phyloP scores from a whole-genome alignment of 306 rosid genomes.

The Quercus ilex region DNA sequence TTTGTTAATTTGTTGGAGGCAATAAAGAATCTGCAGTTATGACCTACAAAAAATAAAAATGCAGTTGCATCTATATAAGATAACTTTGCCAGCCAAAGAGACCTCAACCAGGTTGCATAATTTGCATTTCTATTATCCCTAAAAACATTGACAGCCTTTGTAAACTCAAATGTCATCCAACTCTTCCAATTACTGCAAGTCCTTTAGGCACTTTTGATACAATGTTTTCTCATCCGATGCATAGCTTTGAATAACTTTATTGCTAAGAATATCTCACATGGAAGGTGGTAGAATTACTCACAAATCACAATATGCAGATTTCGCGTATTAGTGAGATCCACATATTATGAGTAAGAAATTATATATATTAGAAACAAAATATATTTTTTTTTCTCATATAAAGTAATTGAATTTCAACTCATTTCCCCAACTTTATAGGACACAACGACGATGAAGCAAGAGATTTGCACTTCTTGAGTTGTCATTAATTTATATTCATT shows the following conservation, averaged over 20 bases:
- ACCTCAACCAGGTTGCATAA: slow-evolving; percentile 29
- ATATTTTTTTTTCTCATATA: no score
- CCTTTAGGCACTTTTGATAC: slow-evolving; percentile 32
- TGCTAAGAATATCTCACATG: slow-evolving; percentile 20
- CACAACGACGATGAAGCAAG: neutral
- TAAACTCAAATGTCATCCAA: slow-evolving; percentile 27
- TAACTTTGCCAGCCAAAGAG: slow-evolving; percentile 28
- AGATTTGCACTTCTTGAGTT: slow-evolving; percentile 19
- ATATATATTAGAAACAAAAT: no score
- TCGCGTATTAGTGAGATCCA: no score
- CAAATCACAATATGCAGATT: no score
- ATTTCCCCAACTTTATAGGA: slow-evolving; percentile 20
- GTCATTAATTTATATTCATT: neutral
- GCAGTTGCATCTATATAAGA: no score
- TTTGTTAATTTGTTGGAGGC: neutral
- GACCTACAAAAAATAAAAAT: neutral
- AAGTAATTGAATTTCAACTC: neutral
- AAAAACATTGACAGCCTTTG: slow-evolving; percentile 30
- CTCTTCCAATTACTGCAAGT: slow-evolving; percentile 33
- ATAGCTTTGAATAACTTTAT: slow-evolving; percentile 23
- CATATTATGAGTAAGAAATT: no score
- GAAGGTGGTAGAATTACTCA: no score
- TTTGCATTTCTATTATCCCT: slow-evolving; percentile 30
- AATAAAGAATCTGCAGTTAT: neutral
- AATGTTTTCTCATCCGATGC: slow-evolving; percentile 8